Evolutionary conservation across 106 monocot genomes (phyloP), one percentile per base, ranked within the genome.

Genomic region (Dendrobium chrysotoxum): DNA sequence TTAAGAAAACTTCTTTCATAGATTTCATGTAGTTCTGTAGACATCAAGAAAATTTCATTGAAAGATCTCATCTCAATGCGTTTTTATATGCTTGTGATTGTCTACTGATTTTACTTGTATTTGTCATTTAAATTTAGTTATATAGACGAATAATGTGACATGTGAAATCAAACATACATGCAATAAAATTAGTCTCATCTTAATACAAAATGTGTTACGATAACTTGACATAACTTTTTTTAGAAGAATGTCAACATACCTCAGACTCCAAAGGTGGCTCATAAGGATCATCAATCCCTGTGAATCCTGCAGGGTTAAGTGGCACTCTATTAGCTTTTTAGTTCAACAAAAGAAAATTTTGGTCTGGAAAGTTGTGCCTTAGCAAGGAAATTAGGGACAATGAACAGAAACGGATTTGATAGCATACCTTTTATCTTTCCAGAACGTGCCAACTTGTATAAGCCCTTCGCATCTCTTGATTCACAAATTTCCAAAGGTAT

Each of bases 201-300:
- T 35, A 35, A 35, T 35, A 35, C 35, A 35, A 35, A 35, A 35
- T 35, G 35, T 35, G 35, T 35, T 35, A 3, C 3, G 35, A 3
- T 35, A 35, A 35, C 35, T 35, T 35, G 35, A 35, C 35, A 35
- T 2, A 35, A 35, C 35, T 35, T 35, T 35, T 40, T 13, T 38
- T 2, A 42, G 15, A 23, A 42, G 41, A 75, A 75, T 7, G 42
- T 42, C 21, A 75, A 75, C 74, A 21, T 5, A 42, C 74, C 74
- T 75, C 74, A 20, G 41, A 75, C 6, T 42, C 42, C 4, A 40
- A 75, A 41, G 96, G 96, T 83, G 83, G 70, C 77, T 96, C 96
- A 66, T 96, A 96, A 67, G 96, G 96, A 87, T 96, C 96, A 86
- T 96, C 96, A 75, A 96, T 81, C 76, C 96, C 96, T 72, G 96